Conservation (phyloP, 129 eudicot genomes). For the Flaveria ramosissima region DNA sequence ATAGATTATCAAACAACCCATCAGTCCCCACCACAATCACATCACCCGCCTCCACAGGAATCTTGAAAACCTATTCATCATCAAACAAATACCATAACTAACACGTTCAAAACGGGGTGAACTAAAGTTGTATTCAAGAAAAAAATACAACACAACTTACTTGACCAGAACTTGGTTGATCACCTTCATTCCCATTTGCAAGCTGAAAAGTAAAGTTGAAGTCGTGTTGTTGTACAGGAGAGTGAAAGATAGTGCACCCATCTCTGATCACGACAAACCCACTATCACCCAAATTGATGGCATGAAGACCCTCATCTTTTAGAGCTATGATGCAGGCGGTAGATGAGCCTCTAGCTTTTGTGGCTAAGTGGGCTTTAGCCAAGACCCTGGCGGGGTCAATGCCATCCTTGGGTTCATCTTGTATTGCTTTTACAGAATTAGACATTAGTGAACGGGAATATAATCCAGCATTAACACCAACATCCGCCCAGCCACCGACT, state of each 20-base stretch:
- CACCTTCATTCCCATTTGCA: conserved; percentile 55
- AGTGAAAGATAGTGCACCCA: conserved; percentile 63
- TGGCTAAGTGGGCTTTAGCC: conserved; percentile 64
- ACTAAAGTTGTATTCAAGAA: not conserved
- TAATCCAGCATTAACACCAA: conserved; percentile 81
- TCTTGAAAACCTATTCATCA: conserved; percentile 59
- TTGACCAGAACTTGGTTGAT: conserved; percentile 93
- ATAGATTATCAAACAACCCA: conserved; percentile 86
- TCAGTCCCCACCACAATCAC: conserved; percentile 90
- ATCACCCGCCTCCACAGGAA: conserved; percentile 76
- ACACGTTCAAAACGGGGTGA: not conserved
- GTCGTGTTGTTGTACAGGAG: conserved; percentile 86
- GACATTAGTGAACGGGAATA: conserved; percentile 91
- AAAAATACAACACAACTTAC: conserved; percentile 34
- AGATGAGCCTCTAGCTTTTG: conserved; percentile 77
- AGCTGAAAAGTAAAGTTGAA: conserved; percentile 92
- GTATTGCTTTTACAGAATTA: conserved; percentile 65
- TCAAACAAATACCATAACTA: conserved; percentile 2
- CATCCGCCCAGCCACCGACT: conserved; percentile 97
- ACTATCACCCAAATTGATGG: conserved; percentile 90
- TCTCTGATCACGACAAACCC: conserved; percentile 87
- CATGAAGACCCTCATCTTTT: conserved; percentile 65
- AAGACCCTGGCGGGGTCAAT: conserved; percentile 77
- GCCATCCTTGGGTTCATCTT: conserved; percentile 49
- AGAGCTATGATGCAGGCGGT: conserved; percentile 90